These are phyloP conservation scores for Porodaedalea pini DNA, from an alignment of 1,284 basidiomycete species.

Conservation along the genomic window DNA sequence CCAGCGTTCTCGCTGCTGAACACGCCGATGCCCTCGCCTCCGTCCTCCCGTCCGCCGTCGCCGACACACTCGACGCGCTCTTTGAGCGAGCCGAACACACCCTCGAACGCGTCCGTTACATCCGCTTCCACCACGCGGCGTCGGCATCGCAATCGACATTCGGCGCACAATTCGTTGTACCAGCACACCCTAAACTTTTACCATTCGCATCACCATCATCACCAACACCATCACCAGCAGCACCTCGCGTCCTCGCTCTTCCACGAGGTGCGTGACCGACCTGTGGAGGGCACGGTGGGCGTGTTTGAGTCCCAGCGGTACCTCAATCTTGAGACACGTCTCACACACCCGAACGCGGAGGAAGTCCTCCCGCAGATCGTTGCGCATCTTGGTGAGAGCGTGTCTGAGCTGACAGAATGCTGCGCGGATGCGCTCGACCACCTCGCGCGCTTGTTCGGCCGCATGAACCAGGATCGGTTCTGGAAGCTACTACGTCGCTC, in stretches of 20 bases:
- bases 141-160: neutral
- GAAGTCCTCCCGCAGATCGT: slow-evolving; percentile 52
- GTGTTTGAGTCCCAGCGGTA: slow-evolving; percentile 80
- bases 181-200: neutral
- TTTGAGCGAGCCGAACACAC: neutral
- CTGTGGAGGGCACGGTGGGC: slow-evolving; percentile 62
- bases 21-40: slow-evolving; percentile 25
- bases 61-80: neutral
- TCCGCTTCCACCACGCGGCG: neutral
- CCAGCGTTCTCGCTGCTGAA: slow-evolving; percentile 29
- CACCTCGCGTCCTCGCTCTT: slow-evolving; percentile 4
- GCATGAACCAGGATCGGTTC: slow-evolving; percentile 39
- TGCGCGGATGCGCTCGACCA: slow-evolving; percentile 45
- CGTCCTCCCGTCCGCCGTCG: slow-evolving; percentile 22
- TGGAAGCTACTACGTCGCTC: slow-evolving; percentile 34
- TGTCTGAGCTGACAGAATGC: slow-evolving; percentile 51
- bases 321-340: slow-evolving; percentile 65
- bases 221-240: slow-evolving; percentile 5
- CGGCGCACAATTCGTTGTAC: slow-evolving; percentile 1
- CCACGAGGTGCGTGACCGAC: slow-evolving; percentile 1
- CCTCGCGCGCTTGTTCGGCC: slow-evolving; percentile 50
- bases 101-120: neutral
- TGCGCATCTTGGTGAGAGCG: slow-evolving; percentile 70
- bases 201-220: neutral
- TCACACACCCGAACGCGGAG: slow-evolving; percentile 51